Evolutionary conservation across 164 flowering plant species (phyloP).

Genomic region (Nymphaea thermarum): DNA sequence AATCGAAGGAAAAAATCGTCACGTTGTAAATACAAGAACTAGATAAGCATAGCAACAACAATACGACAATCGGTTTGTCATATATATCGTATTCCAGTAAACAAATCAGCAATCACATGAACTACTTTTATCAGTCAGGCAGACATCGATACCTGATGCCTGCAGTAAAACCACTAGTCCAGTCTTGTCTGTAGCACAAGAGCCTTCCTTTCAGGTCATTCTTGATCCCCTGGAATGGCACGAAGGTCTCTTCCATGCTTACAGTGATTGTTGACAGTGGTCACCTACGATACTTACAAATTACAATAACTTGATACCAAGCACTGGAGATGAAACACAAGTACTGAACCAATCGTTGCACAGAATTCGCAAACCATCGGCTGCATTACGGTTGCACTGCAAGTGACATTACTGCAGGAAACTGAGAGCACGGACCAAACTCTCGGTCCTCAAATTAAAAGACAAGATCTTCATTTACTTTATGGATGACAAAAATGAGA

Average conservation of each 20-base stretch:
- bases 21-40: not conserved
- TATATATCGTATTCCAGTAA: not conserved
- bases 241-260: constrained; percentile 87
- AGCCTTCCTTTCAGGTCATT: constrained; percentile 77
- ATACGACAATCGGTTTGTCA: not conserved
- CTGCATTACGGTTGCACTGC: not conserved
- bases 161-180: constrained; percentile 89
- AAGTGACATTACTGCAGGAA: not conserved
- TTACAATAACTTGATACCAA: not conserved
- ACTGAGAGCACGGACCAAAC: too few species aligned
- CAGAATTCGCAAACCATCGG: not conserved
- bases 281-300: not conserved
- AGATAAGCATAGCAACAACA: not conserved
- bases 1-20: not conserved
- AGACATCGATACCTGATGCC: constrained; percentile 52
- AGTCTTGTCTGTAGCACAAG: constrained; percentile 94
- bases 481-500: not conserved
- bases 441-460: not conserved
- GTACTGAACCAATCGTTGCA: not conserved
- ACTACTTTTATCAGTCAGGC: too few species aligned
- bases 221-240: constrained; percentile 89
- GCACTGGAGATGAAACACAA: not conserved
- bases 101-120: not conserved
- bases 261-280: not conserved
- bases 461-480: not conserved